Conservation (phyloP, 345 rosid genomes). For the Laguncularia racemosa region DNA sequence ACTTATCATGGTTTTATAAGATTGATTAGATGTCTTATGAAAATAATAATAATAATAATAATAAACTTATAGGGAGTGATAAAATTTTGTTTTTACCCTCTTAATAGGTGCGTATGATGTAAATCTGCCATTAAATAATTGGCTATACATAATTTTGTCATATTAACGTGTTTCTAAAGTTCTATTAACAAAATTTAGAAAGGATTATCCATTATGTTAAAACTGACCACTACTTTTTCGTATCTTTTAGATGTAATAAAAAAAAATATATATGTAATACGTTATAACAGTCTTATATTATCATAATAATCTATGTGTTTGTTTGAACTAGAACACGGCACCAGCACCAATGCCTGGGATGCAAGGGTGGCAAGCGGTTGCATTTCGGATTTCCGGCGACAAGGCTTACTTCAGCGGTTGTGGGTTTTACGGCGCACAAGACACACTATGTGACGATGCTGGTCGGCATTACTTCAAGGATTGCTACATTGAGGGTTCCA, state of each 20-base stretch:
- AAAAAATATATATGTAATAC: too few species aligned
- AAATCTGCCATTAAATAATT: too few species aligned
- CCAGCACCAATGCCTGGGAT: slow-evolving; percentile 93
- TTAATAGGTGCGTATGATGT: neutral
- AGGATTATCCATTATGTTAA: too few species aligned
- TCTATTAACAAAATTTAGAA: neutral
- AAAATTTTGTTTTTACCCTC: too few species aligned
- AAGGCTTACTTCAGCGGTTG: slow-evolving; percentile 87
- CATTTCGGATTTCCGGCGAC: slow-evolving; percentile 86
- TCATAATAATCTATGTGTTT: neutral
- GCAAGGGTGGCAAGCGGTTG: slow-evolving; percentile 96
- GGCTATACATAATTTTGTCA: too few species aligned
- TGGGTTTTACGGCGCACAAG: slow-evolving; percentile 93
- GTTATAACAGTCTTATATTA: neutral
- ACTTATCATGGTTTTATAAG: too few species aligned
- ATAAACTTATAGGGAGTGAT: neutral
- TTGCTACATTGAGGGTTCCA: slow-evolving; percentile 89
- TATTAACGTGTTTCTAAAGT: too few species aligned
- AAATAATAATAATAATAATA: too few species aligned
- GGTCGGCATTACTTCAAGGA: slow-evolving; percentile 92
- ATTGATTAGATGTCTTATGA: too few species aligned
- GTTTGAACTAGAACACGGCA: slow-evolving; percentile 57
- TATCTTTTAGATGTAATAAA: too few species aligned
- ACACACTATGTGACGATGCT: slow-evolving; percentile 88
- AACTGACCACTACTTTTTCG: too few species aligned